A percentile compares a stretch with the other conserved stretches of the same genome.
These are phyloP conservation scores for Phytophthora litchii DNA, from an alignment of 352 stramenopile genomes.

Conservation along the genomic window DNA sequence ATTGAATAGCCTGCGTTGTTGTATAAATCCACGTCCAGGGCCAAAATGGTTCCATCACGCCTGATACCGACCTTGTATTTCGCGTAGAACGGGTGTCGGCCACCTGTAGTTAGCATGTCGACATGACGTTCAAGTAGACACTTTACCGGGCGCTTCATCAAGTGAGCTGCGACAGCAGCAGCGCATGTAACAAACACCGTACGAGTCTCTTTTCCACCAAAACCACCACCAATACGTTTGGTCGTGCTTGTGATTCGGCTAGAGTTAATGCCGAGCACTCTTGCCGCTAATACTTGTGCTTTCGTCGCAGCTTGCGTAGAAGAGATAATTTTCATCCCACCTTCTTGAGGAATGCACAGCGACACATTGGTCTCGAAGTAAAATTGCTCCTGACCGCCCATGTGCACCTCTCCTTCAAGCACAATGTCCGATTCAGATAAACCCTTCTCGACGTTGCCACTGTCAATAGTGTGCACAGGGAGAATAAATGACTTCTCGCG, in stretches of 20 bases:
- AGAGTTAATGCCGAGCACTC: slow-evolving; percentile 90
- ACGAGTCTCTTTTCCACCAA: slow-evolving; percentile 96
- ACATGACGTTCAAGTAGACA: slow-evolving; percentile 93
- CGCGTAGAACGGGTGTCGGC: slow-evolving; percentile 93
- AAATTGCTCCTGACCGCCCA: slow-evolving; percentile 96
- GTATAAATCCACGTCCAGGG: slow-evolving; percentile 93
- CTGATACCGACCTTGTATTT: slow-evolving; percentile 93
- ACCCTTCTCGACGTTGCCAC: slow-evolving; percentile 82
- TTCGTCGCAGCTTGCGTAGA: slow-evolving; percentile 95
- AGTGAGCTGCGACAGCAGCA: slow-evolving; percentile 90
- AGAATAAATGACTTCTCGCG: slow-evolving; percentile 90
- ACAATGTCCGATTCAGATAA: slow-evolving; percentile 73
- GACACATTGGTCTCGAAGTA: slow-evolving; percentile 94
- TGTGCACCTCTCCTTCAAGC: slow-evolving; percentile 88
- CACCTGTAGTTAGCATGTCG: slow-evolving; percentile 95
- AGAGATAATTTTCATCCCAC: slow-evolving; percentile 92
- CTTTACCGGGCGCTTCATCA: slow-evolving; percentile 89
- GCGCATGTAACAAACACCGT: slow-evolving; percentile 92
- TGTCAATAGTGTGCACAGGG: slow-evolving; percentile 80
- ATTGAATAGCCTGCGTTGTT: slow-evolving; percentile 95
- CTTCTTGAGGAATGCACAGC: slow-evolving; percentile 82
- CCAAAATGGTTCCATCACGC: slow-evolving; percentile 85
- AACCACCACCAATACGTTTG: slow-evolving; percentile 96
- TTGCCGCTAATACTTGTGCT: slow-evolving; percentile 90
- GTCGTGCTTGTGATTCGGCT: slow-evolving; percentile 92